Evolutionary conservation across 352 stramenopile genomes (phyloP).

Genomic region (Pelagophyceae sp.): DNA sequence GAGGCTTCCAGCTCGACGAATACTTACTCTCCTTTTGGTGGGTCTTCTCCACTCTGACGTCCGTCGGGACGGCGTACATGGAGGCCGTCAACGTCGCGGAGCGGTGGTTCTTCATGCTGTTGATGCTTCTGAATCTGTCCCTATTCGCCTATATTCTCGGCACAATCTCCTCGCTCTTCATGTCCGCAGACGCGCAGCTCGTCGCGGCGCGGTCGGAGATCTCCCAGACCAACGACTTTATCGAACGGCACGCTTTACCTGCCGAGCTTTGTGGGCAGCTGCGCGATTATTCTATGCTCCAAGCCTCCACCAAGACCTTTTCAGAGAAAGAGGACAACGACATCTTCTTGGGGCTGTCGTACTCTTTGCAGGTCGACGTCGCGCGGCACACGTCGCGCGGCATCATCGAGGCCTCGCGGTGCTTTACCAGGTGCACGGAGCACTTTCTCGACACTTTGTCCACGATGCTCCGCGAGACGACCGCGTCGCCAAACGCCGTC

Average conservation of each 20-base stretch:
- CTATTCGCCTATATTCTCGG: conserved; percentile 29
- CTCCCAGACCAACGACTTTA: conserved; percentile 23
- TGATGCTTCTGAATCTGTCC: conserved; percentile 30
- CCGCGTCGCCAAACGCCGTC: conserved; percentile 1
- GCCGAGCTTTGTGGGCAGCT: conserved; percentile 22
- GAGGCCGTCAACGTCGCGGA: conserved; percentile 20
- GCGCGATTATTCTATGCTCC: conserved; percentile 15
- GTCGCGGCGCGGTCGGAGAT: conserved; percentile 24
- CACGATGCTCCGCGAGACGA: conserved; percentile 21
- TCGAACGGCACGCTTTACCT: conserved; percentile 17
- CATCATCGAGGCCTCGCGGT: conserved; percentile 17
- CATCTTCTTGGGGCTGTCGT: conserved; percentile 25
- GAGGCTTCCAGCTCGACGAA: conserved; percentile 14
- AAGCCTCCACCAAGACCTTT: not conserved
- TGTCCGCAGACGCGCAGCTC: conserved; percentile 27
- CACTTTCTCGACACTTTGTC: conserved; percentile 28
- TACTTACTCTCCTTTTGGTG: conserved; percentile 29
- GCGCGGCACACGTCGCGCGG: conserved; percentile 24
- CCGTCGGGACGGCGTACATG: conserved; percentile 22
- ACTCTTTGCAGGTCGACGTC: conserved; percentile 29
- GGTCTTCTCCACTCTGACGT: conserved; percentile 23
- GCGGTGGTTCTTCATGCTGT: conserved; percentile 25
- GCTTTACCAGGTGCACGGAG: conserved; percentile 18
- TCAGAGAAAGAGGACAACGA: conserved; percentile 21
- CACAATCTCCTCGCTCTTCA: conserved; percentile 26